Conservation (phyloP, 106 monocot species). For the Agapanthus africanus region DNA sequence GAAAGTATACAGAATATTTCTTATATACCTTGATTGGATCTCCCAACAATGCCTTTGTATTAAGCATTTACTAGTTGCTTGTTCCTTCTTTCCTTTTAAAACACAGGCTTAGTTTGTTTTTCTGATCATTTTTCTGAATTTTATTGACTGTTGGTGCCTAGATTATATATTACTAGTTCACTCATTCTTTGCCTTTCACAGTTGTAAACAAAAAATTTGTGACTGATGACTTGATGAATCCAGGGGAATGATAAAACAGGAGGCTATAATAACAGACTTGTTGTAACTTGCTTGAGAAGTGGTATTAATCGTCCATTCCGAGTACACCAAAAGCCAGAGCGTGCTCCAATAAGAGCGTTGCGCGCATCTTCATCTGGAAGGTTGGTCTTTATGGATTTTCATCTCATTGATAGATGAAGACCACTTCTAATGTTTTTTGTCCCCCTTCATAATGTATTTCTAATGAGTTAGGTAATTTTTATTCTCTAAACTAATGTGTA, state of each 20-base stretch:
- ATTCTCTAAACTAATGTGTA: background rate
- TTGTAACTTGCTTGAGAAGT: slow-evolving; percentile 94
- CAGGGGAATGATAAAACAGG: slow-evolving; percentile 93
- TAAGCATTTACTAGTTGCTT: background rate
- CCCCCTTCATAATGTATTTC: background rate
- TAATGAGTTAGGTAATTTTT: background rate
- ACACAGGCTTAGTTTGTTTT: background rate
- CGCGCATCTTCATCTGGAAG: slow-evolving; percentile 98
- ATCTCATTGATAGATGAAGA: background rate
- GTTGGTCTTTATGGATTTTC: slow-evolving; percentile 22
- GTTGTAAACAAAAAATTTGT: background rate
- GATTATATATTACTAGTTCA: background rate
- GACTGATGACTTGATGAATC: slow-evolving; percentile 16
- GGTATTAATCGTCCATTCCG: slow-evolving; percentile 93
- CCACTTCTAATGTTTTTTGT: background rate
- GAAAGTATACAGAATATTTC: background rate
- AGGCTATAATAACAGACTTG: slow-evolving; percentile 79
- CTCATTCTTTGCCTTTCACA: background rate
- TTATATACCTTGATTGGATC: background rate
- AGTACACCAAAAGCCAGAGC: slow-evolving; percentile 92
- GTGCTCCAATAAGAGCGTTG: slow-evolving; percentile 90
- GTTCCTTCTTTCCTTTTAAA: background rate
- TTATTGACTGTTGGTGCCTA: background rate
- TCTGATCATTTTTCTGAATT: background rate
- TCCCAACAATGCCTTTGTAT: background rate